Conservation (phyloP, 78 protist species). For the Polysphondylium violaceum region DNA sequence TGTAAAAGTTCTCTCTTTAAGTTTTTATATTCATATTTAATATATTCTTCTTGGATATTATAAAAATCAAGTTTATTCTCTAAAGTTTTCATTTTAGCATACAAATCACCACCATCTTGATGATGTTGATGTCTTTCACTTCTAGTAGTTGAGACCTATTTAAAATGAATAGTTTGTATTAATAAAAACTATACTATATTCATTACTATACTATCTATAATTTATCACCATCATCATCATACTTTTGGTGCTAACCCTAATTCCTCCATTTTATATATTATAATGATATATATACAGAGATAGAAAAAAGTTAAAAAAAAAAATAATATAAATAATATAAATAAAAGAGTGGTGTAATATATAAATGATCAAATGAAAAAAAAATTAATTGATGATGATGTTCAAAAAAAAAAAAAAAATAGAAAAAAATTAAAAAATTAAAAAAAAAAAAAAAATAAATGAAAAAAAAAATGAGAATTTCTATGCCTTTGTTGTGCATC, state of each 20-base stretch:
- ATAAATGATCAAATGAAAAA: too few relatives aligned
- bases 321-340: neutral
- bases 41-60: slow-evolving; percentile 95
- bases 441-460: neutral
- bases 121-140: slow-evolving; percentile 9
- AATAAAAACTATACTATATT: neutral
- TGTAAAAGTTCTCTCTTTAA: slow-evolving; percentile 96
- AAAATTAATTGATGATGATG: too few relatives aligned
- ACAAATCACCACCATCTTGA: slow-evolving; percentile 77
- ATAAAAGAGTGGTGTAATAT: too few relatives aligned
- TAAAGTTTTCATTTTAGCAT: slow-evolving; percentile 80
- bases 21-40: slow-evolving; percentile 96
- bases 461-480: neutral
- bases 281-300: neutral
- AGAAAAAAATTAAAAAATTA: slow-evolving; percentile 1
- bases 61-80: slow-evolving; percentile 92
- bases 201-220: neutral
- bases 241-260: slow-evolving; percentile 55
- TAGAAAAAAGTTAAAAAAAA: neutral
- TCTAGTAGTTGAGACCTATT: slow-evolving; percentile 4
- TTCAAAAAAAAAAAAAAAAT: too few relatives aligned
- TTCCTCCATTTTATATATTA: slow-evolving; percentile 63
- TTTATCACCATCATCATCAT: neutral
- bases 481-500: neutral
- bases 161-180: neutral